A percentile compares a stretch with the other conserved stretches of the same genome.
These are phyloP conservation scores for Coemansia sp. DNA, from an alignment of 192 early-diverging fungal genomes.

Conservation along the genomic window DNA sequence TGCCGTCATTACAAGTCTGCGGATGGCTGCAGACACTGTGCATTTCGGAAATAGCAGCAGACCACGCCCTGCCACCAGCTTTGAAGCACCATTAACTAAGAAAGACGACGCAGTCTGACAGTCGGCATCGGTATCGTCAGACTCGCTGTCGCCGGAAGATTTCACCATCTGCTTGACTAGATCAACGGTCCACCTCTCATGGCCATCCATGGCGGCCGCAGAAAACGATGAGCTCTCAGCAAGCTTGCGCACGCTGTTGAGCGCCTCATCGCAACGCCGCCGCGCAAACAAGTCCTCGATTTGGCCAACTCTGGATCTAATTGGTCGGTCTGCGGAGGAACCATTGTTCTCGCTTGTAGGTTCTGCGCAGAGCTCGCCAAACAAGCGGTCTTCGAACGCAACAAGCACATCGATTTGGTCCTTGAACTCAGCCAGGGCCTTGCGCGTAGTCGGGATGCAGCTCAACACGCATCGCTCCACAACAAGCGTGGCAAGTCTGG, in stretches of 20 bases:
- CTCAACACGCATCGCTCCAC: conserved; percentile 27
- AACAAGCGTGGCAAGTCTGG: conserved; percentile 15
- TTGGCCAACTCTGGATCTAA: conserved; percentile 11
- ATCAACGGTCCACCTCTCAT: conserved; percentile 28
- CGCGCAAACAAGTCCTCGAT: conserved; percentile 24
- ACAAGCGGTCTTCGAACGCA: conserved; percentile 19
- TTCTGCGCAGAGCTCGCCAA: conserved; percentile 2
- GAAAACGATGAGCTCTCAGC: conserved; percentile 26
- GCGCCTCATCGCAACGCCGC: conserved; percentile 20
- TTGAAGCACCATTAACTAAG: not conserved
- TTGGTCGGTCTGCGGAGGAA: conserved; percentile 6
- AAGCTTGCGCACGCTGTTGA: conserved; percentile 11
- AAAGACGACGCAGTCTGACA: not conserved
- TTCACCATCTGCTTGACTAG: conserved; percentile 2
- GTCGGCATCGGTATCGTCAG: not conserved
- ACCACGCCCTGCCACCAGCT: not conserved
- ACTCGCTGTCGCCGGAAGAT: not conserved
- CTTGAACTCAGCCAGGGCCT: conserved; percentile 11
- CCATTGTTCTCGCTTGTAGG: not conserved
- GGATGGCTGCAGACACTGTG: conserved; percentile 18
- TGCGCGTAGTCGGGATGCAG: conserved; percentile 21
- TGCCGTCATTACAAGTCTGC: conserved; percentile 11
- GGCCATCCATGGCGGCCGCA: conserved; percentile 7
- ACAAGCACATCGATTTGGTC: conserved; percentile 10
- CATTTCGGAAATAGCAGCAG: conserved; percentile 11